Conservation (phyloP, 176 grass and related monocot genomes). For the Oryza brachyantha region DNA sequence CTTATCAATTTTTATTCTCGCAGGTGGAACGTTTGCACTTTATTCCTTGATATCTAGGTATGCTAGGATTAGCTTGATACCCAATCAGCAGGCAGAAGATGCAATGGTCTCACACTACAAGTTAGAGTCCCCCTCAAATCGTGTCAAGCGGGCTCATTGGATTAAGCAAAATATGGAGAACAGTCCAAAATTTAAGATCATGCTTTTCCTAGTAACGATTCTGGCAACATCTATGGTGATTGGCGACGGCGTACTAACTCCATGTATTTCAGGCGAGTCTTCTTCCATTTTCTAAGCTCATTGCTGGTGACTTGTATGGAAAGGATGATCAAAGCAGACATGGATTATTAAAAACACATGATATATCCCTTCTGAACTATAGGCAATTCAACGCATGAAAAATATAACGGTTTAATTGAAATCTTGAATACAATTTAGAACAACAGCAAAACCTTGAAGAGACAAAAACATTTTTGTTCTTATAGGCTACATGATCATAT, state of each 20-base stretch:
- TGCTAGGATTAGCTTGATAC: slow-evolving; percentile 67
- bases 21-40: slow-evolving; percentile 77
- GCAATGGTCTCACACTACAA: slow-evolving; percentile 57
- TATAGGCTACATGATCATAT: background rate
- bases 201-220: slow-evolving; percentile 66
- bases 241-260: slow-evolving; percentile 74
- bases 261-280: slow-evolving; percentile 61
- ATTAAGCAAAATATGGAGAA: slow-evolving; percentile 62
- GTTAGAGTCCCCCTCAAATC: slow-evolving; percentile 40
- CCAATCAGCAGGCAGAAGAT: slow-evolving; percentile 75
- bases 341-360: background rate
- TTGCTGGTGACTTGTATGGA: background rate
- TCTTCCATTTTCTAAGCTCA: background rate
- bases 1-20: slow-evolving; percentile 22
- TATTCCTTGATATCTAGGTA: slow-evolving; percentile 81
- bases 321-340: background rate
- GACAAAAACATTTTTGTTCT: too few species aligned
- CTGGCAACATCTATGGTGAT: slow-evolving; percentile 85
- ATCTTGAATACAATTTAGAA: background rate
- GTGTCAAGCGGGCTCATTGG: slow-evolving; percentile 44
- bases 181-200: slow-evolving; percentile 38
- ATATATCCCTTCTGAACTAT: slow-evolving; percentile 1
- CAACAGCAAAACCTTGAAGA: background rate
- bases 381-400: background rate
- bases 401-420: background rate